Percentiles rank a stretch among this genome's conserved stretches.
phyloP scores from a whole-genome alignment of 805 yeast species.

The Candida jianshihensis region DNA sequence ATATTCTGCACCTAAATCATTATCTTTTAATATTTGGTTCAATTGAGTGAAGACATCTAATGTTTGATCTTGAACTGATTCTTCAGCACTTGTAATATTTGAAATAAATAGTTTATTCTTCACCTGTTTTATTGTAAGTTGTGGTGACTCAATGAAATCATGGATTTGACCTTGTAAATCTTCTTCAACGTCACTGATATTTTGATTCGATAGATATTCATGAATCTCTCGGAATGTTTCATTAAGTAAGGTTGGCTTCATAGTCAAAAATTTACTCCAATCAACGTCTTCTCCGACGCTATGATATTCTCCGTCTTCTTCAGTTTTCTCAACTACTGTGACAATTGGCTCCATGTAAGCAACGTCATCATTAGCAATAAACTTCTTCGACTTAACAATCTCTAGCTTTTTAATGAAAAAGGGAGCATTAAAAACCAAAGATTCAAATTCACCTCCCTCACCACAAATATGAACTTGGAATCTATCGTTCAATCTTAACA shows the following conservation, averaged over 20 bases:
- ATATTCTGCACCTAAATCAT: slow-evolving; percentile 33
- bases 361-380: slow-evolving; percentile 50
- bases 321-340: slow-evolving; percentile 34
- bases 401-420: slow-evolving; percentile 53
- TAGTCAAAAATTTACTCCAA: slow-evolving; percentile 19
- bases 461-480: slow-evolving; percentile 94
- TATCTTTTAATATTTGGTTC: slow-evolving; percentile 23
- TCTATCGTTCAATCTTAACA: slow-evolving; percentile 48
- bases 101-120: slow-evolving; percentile 34
- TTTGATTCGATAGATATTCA: slow-evolving; percentile 9
- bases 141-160: neutral
- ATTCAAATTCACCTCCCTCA: slow-evolving; percentile 98
- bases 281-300: slow-evolving; percentile 10
- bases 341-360: slow-evolving; percentile 56
- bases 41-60: slow-evolving; percentile 43
- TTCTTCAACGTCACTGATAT: too few species aligned
- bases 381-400: slow-evolving; percentile 13
- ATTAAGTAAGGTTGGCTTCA: slow-evolving; percentile 26
- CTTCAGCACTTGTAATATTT: slow-evolving; percentile 28
- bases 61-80: slow-evolving; percentile 37
- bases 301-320: slow-evolving; percentile 17
- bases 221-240: slow-evolving; percentile 33
- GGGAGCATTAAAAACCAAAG: slow-evolving; percentile 86
- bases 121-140: slow-evolving; percentile 11
- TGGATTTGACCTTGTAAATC: neutral